These are phyloP conservation scores for Monascus purpureus DNA, from an alignment of 495 filamentous ascomycete species.

Conservation along the genomic window DNA sequence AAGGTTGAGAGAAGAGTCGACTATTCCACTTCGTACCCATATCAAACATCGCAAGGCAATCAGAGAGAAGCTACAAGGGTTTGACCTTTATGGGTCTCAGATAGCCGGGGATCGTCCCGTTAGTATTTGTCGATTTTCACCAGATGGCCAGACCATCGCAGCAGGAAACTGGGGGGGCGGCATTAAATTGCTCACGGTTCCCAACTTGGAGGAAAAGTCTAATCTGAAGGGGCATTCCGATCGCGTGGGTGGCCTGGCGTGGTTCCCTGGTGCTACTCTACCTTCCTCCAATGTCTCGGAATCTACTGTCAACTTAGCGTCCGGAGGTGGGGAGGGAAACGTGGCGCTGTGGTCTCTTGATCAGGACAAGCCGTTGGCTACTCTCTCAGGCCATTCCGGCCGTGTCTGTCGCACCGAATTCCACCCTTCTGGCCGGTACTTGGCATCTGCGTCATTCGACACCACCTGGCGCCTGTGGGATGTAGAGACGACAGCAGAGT, in stretches of 20 bases:
- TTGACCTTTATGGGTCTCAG: conserved; percentile 85
- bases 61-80: conserved; percentile 68
- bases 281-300: conserved; percentile 51
- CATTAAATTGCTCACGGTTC: conserved; percentile 72
- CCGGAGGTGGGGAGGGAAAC: conserved; percentile 79
- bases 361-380: conserved; percentile 69
- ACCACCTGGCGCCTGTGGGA: conserved; percentile 98
- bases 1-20: conserved; percentile 63
- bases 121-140: conserved; percentile 80
- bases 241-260: conserved; percentile 78
- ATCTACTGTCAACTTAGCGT: conserved; percentile 71
- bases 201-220: conserved; percentile 61
- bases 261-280: conserved; percentile 76
- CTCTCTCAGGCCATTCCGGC: conserved; percentile 70
- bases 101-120: conserved; percentile 83
- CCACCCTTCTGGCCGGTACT: conserved; percentile 79
- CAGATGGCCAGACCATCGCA: conserved; percentile 69
- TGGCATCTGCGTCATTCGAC: conserved; percentile 89
- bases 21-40: conserved; percentile 72
- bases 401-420: conserved; percentile 88
- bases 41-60: conserved; percentile 80
- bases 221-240: conserved; percentile 71
- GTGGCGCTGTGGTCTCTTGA: conserved; percentile 84
- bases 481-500: conserved; percentile 65
- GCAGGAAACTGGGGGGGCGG: conserved; percentile 85